These are phyloP conservation scores for Teunomyces funiuensis DNA, from an alignment of 805 yeast species.

Conservation along the genomic window DNA sequence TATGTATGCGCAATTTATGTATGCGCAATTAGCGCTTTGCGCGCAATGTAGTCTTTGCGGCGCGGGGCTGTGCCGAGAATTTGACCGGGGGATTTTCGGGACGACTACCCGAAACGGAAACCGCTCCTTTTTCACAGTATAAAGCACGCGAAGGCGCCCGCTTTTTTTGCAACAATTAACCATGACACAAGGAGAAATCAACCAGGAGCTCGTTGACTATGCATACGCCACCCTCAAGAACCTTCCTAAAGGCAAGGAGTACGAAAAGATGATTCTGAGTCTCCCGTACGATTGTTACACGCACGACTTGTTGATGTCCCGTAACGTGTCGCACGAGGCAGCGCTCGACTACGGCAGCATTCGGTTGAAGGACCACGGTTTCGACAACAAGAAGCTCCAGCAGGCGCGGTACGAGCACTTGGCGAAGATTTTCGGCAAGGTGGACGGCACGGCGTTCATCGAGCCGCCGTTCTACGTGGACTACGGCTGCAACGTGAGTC, in stretches of 20 bases:
- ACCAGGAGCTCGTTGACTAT: constrained; percentile 33
- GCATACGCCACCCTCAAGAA: constrained; percentile 33
- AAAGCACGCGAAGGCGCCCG: too few relatives aligned
- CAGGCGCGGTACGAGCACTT: constrained; percentile 40
- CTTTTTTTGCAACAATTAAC: not conserved
- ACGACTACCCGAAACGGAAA: too few relatives aligned
- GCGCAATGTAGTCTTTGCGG: too few relatives aligned
- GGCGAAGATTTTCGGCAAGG: constrained; percentile 47
- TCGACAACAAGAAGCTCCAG: constrained; percentile 23
- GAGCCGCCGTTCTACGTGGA: constrained; percentile 66
- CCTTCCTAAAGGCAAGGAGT: constrained; percentile 42
- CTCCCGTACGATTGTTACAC: constrained; percentile 43
- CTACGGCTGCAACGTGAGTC: constrained; percentile 59
- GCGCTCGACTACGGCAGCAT: constrained; percentile 34
- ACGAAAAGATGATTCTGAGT: constrained; percentile 58
- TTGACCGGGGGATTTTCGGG: too few relatives aligned
- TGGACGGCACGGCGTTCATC: constrained; percentile 39
- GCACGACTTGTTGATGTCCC: constrained; percentile 22
- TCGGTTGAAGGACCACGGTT: constrained; percentile 33
- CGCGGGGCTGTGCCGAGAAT: too few relatives aligned
- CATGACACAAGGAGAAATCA: constrained; percentile 15
- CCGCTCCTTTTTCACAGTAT: too few relatives aligned
- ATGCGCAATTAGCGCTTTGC: too few relatives aligned
- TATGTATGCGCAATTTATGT: too few relatives aligned
- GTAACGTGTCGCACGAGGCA: constrained; percentile 34